Conservation (phyloP, 805 yeast species). For the Candida endomychidarum region DNA sequence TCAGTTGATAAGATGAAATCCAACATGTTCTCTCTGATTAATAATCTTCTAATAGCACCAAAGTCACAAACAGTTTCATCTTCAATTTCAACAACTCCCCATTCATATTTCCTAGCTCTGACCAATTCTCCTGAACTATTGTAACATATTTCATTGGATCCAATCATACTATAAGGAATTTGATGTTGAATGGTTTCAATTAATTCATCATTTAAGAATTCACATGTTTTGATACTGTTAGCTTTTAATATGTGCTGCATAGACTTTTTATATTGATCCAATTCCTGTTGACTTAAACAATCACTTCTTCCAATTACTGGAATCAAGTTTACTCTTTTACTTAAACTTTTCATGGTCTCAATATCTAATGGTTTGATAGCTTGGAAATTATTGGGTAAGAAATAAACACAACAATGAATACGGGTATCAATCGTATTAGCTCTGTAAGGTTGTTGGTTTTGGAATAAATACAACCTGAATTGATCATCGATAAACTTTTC, state of each 20-base stretch:
- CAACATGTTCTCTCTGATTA: constrained; percentile 70
- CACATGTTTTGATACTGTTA: constrained; percentile 32
- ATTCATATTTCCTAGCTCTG: constrained; percentile 73
- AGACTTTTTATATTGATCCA: constrained; percentile 23
- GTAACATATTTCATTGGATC: constrained; percentile 49
- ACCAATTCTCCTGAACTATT: constrained; percentile 42
- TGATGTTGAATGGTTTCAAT: constrained; percentile 32
- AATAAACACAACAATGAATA: constrained; percentile 84
- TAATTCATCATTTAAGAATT: constrained; percentile 29
- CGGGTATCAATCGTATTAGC: constrained; percentile 52
- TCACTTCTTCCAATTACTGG: constrained; percentile 43
- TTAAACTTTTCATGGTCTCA: constrained; percentile 33
- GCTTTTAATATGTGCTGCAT: constrained; percentile 24
- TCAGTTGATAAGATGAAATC: constrained; percentile 80
- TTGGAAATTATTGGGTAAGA: constrained; percentile 67
- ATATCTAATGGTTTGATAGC: constrained; percentile 41
- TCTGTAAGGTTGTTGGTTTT: constrained; percentile 55
- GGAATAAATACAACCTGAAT: constrained; percentile 62
- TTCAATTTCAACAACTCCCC: constrained; percentile 89
- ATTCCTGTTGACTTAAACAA: constrained; percentile 27
- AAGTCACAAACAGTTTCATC: constrained; percentile 80
- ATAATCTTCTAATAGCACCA: constrained; percentile 55
- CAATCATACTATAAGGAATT: constrained; percentile 72
- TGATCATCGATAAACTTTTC: constrained; percentile 78
- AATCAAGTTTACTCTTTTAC: constrained; percentile 35